These are phyloP conservation scores for Fusarium multiceps DNA, from an alignment of 2,329 filamentous ascomycete species.

Conservation along the genomic window DNA sequence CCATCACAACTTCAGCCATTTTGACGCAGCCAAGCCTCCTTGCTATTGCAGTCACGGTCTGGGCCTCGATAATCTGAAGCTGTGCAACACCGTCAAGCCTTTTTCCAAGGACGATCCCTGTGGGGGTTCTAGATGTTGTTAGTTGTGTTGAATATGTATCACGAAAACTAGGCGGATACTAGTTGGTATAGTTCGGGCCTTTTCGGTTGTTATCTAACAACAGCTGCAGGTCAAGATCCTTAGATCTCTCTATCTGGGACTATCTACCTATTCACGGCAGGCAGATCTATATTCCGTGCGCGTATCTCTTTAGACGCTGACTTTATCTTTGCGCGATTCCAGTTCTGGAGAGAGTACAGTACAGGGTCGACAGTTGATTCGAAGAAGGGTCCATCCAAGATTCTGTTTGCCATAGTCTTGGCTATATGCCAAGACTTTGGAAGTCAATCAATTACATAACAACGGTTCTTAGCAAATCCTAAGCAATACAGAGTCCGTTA, in stretches of 20 bases:
- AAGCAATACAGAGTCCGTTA: too few relatives aligned
- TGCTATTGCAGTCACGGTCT: slow-evolving; percentile 5
- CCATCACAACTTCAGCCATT: slow-evolving; percentile 14
- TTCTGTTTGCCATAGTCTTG: slow-evolving; percentile 6
- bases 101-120: slow-evolving; percentile 22
- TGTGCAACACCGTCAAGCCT: not conserved
- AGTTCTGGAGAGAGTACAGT: not conserved
- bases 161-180: slow-evolving; percentile 26
- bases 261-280: not conserved
- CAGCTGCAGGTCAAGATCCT: slow-evolving; percentile 4
- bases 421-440: slow-evolving; percentile 25
- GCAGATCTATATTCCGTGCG: not conserved
- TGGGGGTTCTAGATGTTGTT: not conserved
- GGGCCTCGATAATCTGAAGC: not conserved
- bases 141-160: not conserved
- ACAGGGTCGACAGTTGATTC: slow-evolving; percentile 4
- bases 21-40: slow-evolving; percentile 30
- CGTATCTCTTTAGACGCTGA: slow-evolving; percentile 1
- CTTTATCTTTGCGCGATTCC: not conserved
- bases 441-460: slow-evolving; percentile 6
- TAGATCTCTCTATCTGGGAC: slow-evolving; percentile 1
- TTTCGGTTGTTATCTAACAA: slow-evolving; percentile 28
- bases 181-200: slow-evolving; percentile 26
- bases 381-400: slow-evolving; percentile 3
- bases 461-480: not conserved